Conservation (phyloP, 2,329 filamentous ascomycete species). For the Intubia oerlemansii region DNA sequence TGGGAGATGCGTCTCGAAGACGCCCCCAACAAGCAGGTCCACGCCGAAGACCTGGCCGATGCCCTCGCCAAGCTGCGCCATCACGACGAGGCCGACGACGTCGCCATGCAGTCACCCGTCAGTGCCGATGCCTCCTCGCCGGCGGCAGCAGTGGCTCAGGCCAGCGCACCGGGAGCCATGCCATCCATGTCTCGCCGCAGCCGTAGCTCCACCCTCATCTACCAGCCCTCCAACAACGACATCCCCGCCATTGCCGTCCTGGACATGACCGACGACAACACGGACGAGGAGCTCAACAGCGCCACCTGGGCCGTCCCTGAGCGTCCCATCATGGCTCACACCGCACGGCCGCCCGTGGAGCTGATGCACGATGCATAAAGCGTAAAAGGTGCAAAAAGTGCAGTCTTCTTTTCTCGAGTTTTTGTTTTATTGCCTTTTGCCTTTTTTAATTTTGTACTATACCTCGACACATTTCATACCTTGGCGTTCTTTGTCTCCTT, state of each 20-base stretch:
- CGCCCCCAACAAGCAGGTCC: constrained; percentile 47
- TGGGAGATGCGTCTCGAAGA: constrained; percentile 49
- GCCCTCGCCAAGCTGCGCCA: constrained; percentile 41
- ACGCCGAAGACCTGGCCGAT: constrained; percentile 46
- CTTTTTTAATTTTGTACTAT: too few relatives aligned
- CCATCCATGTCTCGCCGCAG: too few relatives aligned
- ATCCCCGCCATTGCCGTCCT: constrained; percentile 46
- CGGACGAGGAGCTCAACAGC: constrained; percentile 20
- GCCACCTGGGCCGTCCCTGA: constrained; percentile 18
- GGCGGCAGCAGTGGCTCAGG: constrained; percentile 9
- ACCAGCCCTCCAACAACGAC: constrained; percentile 33
- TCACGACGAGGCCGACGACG: constrained; percentile 13
- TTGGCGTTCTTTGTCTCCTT: too few relatives aligned
- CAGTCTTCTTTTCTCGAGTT: too few relatives aligned
- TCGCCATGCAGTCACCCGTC: constrained; percentile 15
- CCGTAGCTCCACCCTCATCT: constrained; percentile 44
- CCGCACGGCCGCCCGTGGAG: constrained; percentile 41
- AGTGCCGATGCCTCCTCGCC: constrained; percentile 16
- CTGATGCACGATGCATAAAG: constrained; percentile 31
- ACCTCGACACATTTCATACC: too few relatives aligned
- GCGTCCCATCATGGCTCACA: constrained; percentile 33
- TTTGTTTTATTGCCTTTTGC: too few relatives aligned
- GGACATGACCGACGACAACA: constrained; percentile 39
- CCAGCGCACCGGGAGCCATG: too few relatives aligned
- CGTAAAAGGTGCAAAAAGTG: too few relatives aligned